A percentile compares a stretch with the other conserved stretches of the same genome.
Conservation (phyloP, 2,329 filamentous ascomycete species). For the Passalora sequoiae region DNA sequence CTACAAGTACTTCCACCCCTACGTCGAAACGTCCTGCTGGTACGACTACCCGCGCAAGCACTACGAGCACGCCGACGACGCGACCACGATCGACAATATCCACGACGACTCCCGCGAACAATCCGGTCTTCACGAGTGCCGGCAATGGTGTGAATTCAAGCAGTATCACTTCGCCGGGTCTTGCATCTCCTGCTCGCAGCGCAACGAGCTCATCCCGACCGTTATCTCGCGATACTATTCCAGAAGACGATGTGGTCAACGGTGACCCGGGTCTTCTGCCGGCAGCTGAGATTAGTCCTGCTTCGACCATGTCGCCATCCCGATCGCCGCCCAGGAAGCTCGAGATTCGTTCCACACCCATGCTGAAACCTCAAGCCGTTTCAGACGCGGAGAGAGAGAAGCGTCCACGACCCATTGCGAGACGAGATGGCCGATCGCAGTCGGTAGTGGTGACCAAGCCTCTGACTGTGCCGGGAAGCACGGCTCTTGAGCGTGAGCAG, state of each 20-base stretch:
- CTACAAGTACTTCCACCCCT: constrained; percentile 6
- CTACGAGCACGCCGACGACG: constrained; percentile 4
- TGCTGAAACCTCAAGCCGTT: constrained; percentile 19
- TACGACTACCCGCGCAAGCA: constrained; percentile 5
- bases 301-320: constrained; percentile 3
- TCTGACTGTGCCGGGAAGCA: constrained; percentile 17
- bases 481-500: constrained; percentile 20
- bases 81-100: constrained; percentile 7
- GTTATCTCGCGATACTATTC: constrained; percentile 23
- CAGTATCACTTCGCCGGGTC: constrained; percentile 4
- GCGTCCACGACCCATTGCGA: constrained; percentile 11
- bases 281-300: constrained; percentile 5
- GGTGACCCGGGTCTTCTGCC: constrained; percentile 1
- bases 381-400: constrained; percentile 26
- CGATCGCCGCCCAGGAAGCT: constrained; percentile 25
- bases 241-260: constrained; percentile 19
- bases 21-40: constrained; percentile 12
- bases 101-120: not conserved
- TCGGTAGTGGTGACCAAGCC: constrained; percentile 17
- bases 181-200: constrained; percentile 11
- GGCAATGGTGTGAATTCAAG: constrained; percentile 5
- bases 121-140: not conserved
- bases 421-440: constrained; percentile 19
- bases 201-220: constrained; percentile 15
- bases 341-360: constrained; percentile 22